Base-by-base conservation (phyloP, 805 yeast species). In the Blastobotrys attinorum region DNA sequence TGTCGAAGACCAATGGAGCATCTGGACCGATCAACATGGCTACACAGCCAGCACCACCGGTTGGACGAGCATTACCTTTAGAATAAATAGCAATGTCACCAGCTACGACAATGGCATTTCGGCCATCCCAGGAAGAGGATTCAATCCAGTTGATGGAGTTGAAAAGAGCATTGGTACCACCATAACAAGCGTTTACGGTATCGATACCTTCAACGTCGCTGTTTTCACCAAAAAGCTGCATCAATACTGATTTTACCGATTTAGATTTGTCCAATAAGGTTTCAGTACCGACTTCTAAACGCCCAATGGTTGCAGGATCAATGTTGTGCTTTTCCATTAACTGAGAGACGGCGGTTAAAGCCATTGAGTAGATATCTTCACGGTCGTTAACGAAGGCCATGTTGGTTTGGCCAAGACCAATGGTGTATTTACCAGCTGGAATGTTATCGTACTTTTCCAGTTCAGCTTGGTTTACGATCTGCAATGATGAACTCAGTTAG, bases 1-100 rank as follows among this genome's bases (percentile, higher is more conserved):
- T 69, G 57, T 92, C 97, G 57, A 92, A 81, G 33, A 86, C 96
- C 54, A 92, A 75, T 53, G 98, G 98, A 33, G 98, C 97, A 62
- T 92, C 95, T 42, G 97, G 96, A 41, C 98, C 98, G 58, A 92
- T 85, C 63, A 84, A 78, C 62, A 92, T 58, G 36, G 98, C 98
- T 48, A 90, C 94, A 39, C 94, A 75, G 63, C 98, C 98, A 44
- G 95, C 97, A 72, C 98, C 98, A 66, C 98, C 98, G 43, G 98
- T 92, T 61, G 98, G 98, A 75, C 98, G 83, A 45, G 98, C 98
- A 31, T 95, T 83, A 64, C 98, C 98, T 70, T 89, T 78, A 58
- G 89, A 88, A 69, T 92, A 92, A 55, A 92, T 81, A 61, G 98
- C 98, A 65, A 92, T 92, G 68, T 92, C 98, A 67, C 97, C 97